Base-by-base conservation (phyloP, 441 rosid genomes). In the Eruca vesicaria region DNA sequence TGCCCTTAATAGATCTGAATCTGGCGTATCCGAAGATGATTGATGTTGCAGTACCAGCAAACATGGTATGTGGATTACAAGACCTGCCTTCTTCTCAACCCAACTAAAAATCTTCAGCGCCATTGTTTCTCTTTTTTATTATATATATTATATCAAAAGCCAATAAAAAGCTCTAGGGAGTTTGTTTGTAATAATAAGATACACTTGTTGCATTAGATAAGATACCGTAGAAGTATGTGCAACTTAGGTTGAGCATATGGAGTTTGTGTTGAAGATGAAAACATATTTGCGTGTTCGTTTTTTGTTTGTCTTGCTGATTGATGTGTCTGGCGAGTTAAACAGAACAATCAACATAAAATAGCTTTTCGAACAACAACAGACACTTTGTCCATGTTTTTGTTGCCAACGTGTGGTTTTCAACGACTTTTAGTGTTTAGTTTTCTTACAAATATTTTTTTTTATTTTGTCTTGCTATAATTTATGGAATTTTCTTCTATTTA, bases 11-110 rank as follows among this genome's bases (percentile, higher is more conserved):
- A 95, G 98, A 89, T 87, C 82, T 95, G 59, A 90, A 89, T 60
- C 85, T 95, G 69, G 41, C 92, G 63, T 91, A 91, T 81, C 99
- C 99, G 16, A 91, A 90, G 87, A 91, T 91, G 97, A 91, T 95
- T 50, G 97, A 91, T 76, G 70, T 89, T 35, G 97, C 98, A 21
- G 88, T 91, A 57, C 97, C 93, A 35, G 89, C 94, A 70, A 95
- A 93, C 70, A 73, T 93, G 92, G 89, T 86, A 10, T 95, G 98
- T 73, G 56, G 56, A 18, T 50, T 50, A 50, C 56, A 50, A 15
- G 56, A 50, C 5, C 21, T 50, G 56, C 56, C 23, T 20, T 20
- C 23, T 50, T 61, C 82, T 68, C 12, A 16, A 16, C 0, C 56
- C 56, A 50, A 50, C 56, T 45, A n/a, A 2, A 45, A 45, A 6